These are phyloP conservation scores for Talaromyces trachyspermus DNA, from an alignment of 495 filamentous ascomycete species.

Conservation along the genomic window DNA sequence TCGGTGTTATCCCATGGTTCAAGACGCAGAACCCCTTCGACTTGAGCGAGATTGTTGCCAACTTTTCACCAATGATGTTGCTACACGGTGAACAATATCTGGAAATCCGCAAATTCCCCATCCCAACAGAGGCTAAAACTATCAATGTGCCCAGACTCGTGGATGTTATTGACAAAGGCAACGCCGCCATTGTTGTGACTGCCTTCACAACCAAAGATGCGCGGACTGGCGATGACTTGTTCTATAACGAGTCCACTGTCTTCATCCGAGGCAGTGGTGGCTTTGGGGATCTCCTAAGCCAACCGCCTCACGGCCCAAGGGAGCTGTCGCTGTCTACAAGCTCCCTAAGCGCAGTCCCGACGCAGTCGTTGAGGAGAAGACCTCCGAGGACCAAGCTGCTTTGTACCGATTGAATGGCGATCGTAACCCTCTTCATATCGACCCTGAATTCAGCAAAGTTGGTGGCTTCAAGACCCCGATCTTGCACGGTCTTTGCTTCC, in stretches of 20 bases:
- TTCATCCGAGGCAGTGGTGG: slow-evolving; percentile 92
- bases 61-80: slow-evolving; percentile 98
- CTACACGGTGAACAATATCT: slow-evolving; percentile 99
- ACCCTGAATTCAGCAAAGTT: slow-evolving; percentile 88
- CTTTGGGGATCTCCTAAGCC: slow-evolving; percentile 84
- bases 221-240: slow-evolving; percentile 74
- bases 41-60: slow-evolving; percentile 77
- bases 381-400: slow-evolving; percentile 87
- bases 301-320: slow-evolving; percentile 57
- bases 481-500: slow-evolving; percentile 91
- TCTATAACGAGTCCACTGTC: slow-evolving; percentile 90
- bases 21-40: slow-evolving; percentile 73
- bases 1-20: slow-evolving; percentile 90
- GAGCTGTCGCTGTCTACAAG: slow-evolving; percentile 68
- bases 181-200: slow-evolving; percentile 74
- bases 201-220: slow-evolving; percentile 77
- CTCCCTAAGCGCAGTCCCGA: slow-evolving; percentile 73
- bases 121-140: slow-evolving; percentile 78
- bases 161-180: slow-evolving; percentile 93
- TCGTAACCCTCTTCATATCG: slow-evolving; percentile 89
- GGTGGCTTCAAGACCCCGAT: slow-evolving; percentile 95
- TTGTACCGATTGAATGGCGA: slow-evolving; percentile 93
- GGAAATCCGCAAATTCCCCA: slow-evolving; percentile 87
- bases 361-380: slow-evolving; percentile 78
- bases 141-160: slow-evolving; percentile 79